Base-by-base conservation (phyloP, 225 moss, liverwort and hornwort genomes). In the Polytrichum commune region DNA sequence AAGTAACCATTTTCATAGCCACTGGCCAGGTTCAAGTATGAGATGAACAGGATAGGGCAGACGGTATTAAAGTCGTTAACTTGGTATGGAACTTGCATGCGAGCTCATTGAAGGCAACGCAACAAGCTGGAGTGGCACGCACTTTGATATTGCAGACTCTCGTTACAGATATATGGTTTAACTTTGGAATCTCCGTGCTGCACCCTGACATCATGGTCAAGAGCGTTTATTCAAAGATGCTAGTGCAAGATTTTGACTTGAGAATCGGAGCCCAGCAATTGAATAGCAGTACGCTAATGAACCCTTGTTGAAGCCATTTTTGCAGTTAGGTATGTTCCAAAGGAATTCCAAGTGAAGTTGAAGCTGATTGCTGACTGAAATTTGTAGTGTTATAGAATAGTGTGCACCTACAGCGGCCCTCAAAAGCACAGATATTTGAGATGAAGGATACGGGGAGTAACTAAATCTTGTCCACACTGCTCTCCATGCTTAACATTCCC, bases 11-110 rank as follows among this genome's bases (percentile, higher is more conserved):
- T 80, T 24, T 77, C 72, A 58, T 89, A 95, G 32, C 63, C 53
- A 8, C 94, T 92, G 24, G 90, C 92, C 29, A 72, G 54, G 71
- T 90, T 83, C 64, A 95, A 71, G 68, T 87, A 90, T 0, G 90
- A 68, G 67, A 86, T 63, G 73, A 95, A 89, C 22, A 78, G 68
- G 20, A 88, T 84, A 19, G 94, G 92, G 27, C 94, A 95, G 19
- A 90, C 30, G 1, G 80, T 82, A 54, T 80, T 78, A 67, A 90
- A 84, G 76, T 95, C 78, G 57, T 90, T 92, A 3, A 92, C 85
- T 65, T 90, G 62, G 10, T 75, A 56, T 70, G 74, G 29, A 77
- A 87, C 30, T 84, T 46, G 67, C 90, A 89, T 5, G 87, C 90
- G 0, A 89, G 53, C 27, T 53, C 66, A 55, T 38, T 82, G 60